Evolutionary conservation across 805 yeast species (phyloP).

Genomic region (Lachancea kluyveri): DNA sequence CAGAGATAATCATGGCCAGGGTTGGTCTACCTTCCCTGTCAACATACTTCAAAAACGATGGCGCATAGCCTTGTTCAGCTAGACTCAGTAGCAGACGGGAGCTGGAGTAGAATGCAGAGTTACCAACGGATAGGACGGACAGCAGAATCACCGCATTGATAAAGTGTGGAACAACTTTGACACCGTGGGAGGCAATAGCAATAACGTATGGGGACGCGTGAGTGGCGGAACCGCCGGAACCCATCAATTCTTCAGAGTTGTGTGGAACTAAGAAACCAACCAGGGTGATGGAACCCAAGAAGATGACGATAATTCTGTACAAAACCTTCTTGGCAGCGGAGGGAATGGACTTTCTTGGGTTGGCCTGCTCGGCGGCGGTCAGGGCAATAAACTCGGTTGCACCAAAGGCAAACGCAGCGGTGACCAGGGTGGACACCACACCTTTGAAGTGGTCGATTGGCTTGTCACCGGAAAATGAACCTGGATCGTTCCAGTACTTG

Average conservation of each 20-base stretch:
- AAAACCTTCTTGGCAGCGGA: constrained; percentile 50
- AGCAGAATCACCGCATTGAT: constrained; percentile 68
- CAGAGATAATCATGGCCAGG: constrained; percentile 45
- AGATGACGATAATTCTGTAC: constrained; percentile 48
- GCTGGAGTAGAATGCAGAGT: constrained; percentile 65
- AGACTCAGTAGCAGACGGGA: constrained; percentile 66
- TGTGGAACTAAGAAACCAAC: constrained; percentile 52
- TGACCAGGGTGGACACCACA: constrained; percentile 45
- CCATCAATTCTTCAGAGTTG: constrained; percentile 37
- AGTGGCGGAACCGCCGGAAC: constrained; percentile 37
- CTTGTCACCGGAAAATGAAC: constrained; percentile 37
- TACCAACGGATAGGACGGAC: constrained; percentile 71
- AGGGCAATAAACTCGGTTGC: constrained; percentile 55
- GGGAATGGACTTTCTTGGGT: constrained; percentile 52
- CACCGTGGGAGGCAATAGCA: constrained; percentile 54
- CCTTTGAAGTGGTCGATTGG: constrained; percentile 47
- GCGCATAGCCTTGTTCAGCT: constrained; percentile 69
- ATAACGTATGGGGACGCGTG: constrained; percentile 67
- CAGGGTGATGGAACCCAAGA: constrained; percentile 40
- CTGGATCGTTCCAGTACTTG: constrained; percentile 47
- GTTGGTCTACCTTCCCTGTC: constrained; percentile 61
- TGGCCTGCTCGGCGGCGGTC: constrained; percentile 51
- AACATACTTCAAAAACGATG: constrained; percentile 45
- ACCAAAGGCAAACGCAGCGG: constrained; percentile 56
- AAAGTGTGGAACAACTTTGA: constrained; percentile 60